Percentiles rank a stretch among this genome's conserved stretches.
phyloP scores from a whole-genome alignment of 2,329 filamentous ascomycete species.

The Cordyceps fumosorosea region DNA sequence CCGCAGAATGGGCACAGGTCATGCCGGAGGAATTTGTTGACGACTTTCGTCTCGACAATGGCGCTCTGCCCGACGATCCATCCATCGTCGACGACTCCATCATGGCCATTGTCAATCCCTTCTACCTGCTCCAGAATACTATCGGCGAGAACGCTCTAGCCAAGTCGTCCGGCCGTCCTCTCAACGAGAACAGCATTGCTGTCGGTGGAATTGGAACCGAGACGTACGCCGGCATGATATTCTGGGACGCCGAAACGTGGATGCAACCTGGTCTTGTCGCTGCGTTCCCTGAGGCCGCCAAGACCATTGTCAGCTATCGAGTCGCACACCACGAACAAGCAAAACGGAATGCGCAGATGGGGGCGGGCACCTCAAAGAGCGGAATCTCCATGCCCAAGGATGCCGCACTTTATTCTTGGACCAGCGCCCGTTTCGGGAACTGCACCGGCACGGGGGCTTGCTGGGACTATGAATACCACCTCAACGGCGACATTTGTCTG shows the following conservation, averaged over 20 bases:
- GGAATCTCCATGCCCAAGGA: conserved; percentile 45
- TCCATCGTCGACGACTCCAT: conserved; percentile 51
- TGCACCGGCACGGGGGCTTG: conserved; percentile 55
- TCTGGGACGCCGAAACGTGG: conserved; percentile 26
- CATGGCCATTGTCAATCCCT: conserved; percentile 46
- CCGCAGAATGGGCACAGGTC: conserved; percentile 54
- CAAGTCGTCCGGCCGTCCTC: conserved; percentile 37
- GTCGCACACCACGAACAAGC: conserved; percentile 40
- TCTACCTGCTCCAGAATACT: conserved; percentile 49
- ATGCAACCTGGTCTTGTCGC: conserved; percentile 23
- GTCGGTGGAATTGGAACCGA: conserved; percentile 24
- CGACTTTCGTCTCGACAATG: conserved; percentile 49
- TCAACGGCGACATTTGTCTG: conserved; percentile 63
- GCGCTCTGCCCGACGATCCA: conserved; percentile 48
- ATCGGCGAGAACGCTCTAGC: conserved; percentile 32
- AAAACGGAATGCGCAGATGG: conserved; percentile 52
- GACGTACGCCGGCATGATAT: conserved; percentile 24
- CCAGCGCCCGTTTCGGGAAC: conserved; percentile 58
- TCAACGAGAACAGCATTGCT: conserved; percentile 23
- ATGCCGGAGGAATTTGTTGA: conserved; percentile 58
- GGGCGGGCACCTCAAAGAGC: conserved; percentile 38
- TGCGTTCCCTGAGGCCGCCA: conserved; percentile 21
- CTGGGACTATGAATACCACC: conserved; percentile 64
- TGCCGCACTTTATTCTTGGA: conserved; percentile 55
- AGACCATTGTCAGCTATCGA: conserved; percentile 22